These are phyloP conservation scores for Nemania diffusa DNA, from an alignment of 2,329 filamentous ascomycete species.

Conservation along the genomic window DNA sequence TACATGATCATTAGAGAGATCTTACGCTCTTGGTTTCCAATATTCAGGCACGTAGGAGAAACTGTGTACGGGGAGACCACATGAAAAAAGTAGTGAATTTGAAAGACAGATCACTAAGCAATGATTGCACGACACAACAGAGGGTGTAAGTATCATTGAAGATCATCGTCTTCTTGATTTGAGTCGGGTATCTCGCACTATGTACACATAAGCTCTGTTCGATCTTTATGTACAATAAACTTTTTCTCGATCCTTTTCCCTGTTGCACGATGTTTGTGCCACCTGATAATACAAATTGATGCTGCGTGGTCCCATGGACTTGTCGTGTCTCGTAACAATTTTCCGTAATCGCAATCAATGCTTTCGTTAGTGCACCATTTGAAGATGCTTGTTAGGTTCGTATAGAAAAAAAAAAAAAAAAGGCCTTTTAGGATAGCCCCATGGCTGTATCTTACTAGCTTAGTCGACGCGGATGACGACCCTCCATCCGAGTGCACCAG, in stretches of 20 bases:
- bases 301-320: not conserved
- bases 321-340: slow-evolving; percentile 21
- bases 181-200: slow-evolving; percentile 38
- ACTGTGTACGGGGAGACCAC: not conserved
- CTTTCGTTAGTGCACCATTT: not conserved
- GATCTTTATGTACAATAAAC: slow-evolving; percentile 16
- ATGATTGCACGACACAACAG: not conserved
- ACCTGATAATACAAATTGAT: not conserved
- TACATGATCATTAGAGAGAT: not conserved
- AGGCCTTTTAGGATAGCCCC: not conserved
- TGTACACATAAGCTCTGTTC: slow-evolving; percentile 30
- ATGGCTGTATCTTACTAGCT: slow-evolving; percentile 4
- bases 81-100: not conserved
- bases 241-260: not conserved
- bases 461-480: slow-evolving; percentile 71
- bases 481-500: slow-evolving; percentile 74
- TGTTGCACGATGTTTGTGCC: not conserved
- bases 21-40: not conserved
- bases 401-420: no score
- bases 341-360: slow-evolving; percentile 13
- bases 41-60: not conserved
- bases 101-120: not conserved
- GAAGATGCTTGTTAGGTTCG: not conserved
- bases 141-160: not conserved
- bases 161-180: slow-evolving; percentile 16